These are phyloP conservation scores for Lotus japonicus DNA, from an alignment of 306 rosid genomes.

Conservation along the genomic window DNA sequence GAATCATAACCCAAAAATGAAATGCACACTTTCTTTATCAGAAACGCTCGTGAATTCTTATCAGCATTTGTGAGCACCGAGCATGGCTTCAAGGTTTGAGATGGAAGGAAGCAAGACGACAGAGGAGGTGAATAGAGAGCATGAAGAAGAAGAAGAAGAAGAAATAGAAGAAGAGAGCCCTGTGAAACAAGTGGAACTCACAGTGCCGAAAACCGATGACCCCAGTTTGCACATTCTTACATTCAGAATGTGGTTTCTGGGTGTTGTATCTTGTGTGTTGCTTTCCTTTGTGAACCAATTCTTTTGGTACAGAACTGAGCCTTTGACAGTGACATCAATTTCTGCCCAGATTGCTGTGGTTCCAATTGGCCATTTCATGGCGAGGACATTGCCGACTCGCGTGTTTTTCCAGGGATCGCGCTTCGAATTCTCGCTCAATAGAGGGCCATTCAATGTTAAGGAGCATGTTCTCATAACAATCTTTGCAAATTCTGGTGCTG, in stretches of 20 bases:
- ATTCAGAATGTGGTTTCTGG: constrained; percentile 82
- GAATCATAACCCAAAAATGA: too few relatives aligned
- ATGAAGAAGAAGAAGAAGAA: constrained; percentile 8
- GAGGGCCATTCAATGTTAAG: constrained; percentile 79
- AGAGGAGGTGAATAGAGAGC: too few relatives aligned
- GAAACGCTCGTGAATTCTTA: too few relatives aligned
- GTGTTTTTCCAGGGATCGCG: constrained; percentile 43
- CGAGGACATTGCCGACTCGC: constrained; percentile 43
- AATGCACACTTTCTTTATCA: too few relatives aligned
- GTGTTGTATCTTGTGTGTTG: constrained; percentile 54
- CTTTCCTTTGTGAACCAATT: constrained; percentile 84
- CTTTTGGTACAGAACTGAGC: constrained; percentile 83
- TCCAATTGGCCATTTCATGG: constrained; percentile 83
- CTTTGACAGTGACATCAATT: constrained; percentile 50
- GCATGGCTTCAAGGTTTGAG: constrained; percentile 16
- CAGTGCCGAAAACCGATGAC: constrained; percentile 77
- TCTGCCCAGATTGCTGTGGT: constrained; percentile 91
- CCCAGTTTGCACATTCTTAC: constrained; percentile 55
- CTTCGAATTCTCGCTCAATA: constrained; percentile 62
- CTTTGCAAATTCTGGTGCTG: constrained; percentile 77
- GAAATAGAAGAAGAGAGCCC: constrained; percentile 27
- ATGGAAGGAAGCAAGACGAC: background rate
- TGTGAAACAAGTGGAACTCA: constrained; percentile 62
- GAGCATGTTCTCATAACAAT: constrained; percentile 88
- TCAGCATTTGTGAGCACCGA: too few relatives aligned